These are phyloP conservation scores for Epichloe brachyelytri DNA, from an alignment of 2,329 filamentous ascomycete species.

Conservation along the genomic window DNA sequence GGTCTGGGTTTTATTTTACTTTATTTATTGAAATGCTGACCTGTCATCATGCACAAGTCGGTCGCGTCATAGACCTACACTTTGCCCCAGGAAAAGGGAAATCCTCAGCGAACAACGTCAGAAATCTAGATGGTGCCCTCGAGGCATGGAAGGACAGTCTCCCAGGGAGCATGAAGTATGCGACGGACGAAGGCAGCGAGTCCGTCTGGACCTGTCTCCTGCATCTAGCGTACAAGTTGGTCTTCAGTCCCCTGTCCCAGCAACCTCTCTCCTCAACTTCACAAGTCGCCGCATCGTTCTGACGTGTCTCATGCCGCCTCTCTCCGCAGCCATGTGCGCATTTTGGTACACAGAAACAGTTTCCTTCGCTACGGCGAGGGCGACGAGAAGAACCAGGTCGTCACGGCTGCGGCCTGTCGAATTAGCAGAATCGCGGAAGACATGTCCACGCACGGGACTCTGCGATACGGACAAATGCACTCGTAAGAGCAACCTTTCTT, in stretches of 20 bases:
- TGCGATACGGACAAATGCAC: slow-evolving; percentile 26
- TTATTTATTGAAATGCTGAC: not conserved
- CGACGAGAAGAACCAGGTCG: slow-evolving; percentile 16
- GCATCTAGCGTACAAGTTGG: slow-evolving; percentile 25
- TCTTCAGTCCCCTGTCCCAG: not conserved
- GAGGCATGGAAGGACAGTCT: slow-evolving; percentile 23
- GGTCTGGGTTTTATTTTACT: too few relatives aligned
- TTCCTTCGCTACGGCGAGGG: slow-evolving; percentile 17
- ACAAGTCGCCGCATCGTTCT: not conserved
- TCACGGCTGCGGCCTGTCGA: slow-evolving; percentile 19
- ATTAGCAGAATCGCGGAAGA: slow-evolving; percentile 26
- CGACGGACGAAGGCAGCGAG: slow-evolving; percentile 19
- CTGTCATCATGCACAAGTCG: slow-evolving; percentile 13
- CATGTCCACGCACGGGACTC: slow-evolving; percentile 21
- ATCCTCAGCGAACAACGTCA: slow-evolving; percentile 15
- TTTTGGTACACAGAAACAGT: slow-evolving; percentile 22
- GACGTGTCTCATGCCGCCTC: not conserved
- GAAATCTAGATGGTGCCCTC: slow-evolving; percentile 16
- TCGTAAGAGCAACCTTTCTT: slow-evolving; percentile 11
- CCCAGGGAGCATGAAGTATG: slow-evolving; percentile 17
- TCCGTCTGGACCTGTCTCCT: slow-evolving; percentile 24
- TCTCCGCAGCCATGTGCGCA: slow-evolving; percentile 18
- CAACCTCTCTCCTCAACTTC: too few relatives aligned
- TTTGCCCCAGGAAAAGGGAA: slow-evolving; percentile 22
- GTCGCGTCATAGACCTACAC: slow-evolving; percentile 22